Percentiles rank a stretch among this genome's conserved stretches.
Evolutionary conservation across 2,329 filamentous ascomycete species (phyloP).

Genomic region (Colletotrichum karsti): DNA sequence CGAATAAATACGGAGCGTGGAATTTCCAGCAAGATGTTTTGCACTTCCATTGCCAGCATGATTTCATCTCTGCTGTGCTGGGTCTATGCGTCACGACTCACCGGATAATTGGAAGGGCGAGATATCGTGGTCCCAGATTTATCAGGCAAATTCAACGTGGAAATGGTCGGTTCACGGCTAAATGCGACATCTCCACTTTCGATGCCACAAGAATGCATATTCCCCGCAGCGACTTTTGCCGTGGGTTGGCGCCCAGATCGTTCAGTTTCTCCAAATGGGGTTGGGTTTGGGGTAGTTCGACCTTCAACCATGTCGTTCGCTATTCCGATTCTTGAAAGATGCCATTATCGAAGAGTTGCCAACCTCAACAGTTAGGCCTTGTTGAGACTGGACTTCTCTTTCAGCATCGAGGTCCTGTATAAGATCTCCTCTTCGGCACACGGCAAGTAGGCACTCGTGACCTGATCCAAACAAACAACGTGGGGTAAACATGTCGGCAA

Average conservation of each 20-base stretch:
- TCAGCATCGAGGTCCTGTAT: too few species aligned
- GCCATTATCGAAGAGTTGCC: too few species aligned
- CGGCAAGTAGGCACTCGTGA: background rate
- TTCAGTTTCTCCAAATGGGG: background rate
- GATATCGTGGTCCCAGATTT: background rate
- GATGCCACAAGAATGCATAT: background rate
- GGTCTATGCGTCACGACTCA: background rate
- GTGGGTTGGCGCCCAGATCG: background rate
- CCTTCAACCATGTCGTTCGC: background rate
- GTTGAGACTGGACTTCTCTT: too few species aligned
- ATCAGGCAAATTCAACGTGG: slow-evolving; percentile 19
- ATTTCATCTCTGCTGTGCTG: background rate
- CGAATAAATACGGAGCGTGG: too few species aligned
- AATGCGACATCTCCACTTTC: slow-evolving; percentile 27
- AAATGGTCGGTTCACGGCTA: slow-evolving; percentile 21
- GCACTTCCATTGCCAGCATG: too few species aligned
- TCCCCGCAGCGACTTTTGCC: slow-evolving; percentile 25
- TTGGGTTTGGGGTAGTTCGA: slow-evolving; percentile 11
- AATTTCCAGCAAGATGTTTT: too few species aligned
- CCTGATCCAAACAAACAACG: background rate
- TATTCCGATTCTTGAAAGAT: background rate
- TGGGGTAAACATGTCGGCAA: slow-evolving; percentile 1
- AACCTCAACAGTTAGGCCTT: too few species aligned
- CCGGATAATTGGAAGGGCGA: slow-evolving; percentile 13
- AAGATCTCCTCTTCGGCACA: too few species aligned